Base-by-base conservation (phyloP, 2,329 filamentous ascomycete genomes). In the Hypomyces rosellus region DNA sequence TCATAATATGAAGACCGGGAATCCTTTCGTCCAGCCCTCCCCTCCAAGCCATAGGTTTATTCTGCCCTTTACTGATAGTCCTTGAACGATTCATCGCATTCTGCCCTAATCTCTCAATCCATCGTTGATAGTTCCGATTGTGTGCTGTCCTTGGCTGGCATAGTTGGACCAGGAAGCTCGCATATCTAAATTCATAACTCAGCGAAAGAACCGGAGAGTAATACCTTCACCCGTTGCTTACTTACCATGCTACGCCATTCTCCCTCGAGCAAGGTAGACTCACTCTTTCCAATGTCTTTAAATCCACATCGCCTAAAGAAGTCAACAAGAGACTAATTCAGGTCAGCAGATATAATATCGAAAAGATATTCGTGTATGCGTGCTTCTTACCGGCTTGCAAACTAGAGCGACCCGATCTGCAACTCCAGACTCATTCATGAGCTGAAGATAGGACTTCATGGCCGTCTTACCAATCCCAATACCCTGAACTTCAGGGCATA, bases 241-340 rank as follows among this genome's bases (percentile, higher is more conserved):
- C 75, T 66, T 65, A 90, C 86, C 88, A 96, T 83, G 64, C 93
- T 84, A 58, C 81, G 76, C 89, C 90, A 96, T 15, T 82, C 84
- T 33, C 89, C 88, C 36, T 89, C 89, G 16, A 84, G 86, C 69
- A 89, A 90, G 51, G 79, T 74, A 46, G 81, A 85, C 53, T 79
- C 71, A 65, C 89, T 93, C 45, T 75, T 71, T 0, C 90, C 89
- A 30, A 76, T 68, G 58, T 85, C 80, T 57, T 73, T 72, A 64
- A 93, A 96, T 0, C 89, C 82, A 57, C 89, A 77, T n/a, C 77
- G 77, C 64, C 85, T 78, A 65, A 95, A 96, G 65, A 87, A 96
- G 1, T 72, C 72, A 22, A 92, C 73, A 36, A 92, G 73, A 50
- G 84, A 75, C 79, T 83, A 13, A 7, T 11, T 2, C 6, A 30